A percentile compares a stretch with the other conserved stretches of the same genome.
These are phyloP conservation scores for Penicillium canescens DNA, from an alignment of 495 filamentous ascomycete species.

Conservation along the genomic window DNA sequence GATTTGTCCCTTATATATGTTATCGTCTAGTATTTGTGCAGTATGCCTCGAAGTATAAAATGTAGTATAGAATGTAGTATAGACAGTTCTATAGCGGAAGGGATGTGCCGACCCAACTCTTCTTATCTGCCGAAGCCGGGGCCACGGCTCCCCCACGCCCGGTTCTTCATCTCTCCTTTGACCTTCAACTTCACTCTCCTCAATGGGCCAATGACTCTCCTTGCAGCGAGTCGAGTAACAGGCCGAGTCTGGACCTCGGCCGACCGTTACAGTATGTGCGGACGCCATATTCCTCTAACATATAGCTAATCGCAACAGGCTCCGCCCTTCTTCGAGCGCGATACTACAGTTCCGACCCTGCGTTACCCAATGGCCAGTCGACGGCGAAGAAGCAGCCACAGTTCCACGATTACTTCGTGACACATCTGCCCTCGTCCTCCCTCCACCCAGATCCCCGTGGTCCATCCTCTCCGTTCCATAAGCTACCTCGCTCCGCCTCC, in stretches of 20 bases:
- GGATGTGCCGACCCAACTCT: slow-evolving; percentile 19
- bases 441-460: slow-evolving; percentile 82
- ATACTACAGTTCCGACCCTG: slow-evolving; percentile 19
- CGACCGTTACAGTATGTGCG: slow-evolving; percentile 36
- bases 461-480: slow-evolving; percentile 60
- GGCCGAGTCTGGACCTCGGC: slow-evolving; percentile 42
- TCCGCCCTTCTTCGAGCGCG: slow-evolving; percentile 20
- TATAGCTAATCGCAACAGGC: slow-evolving; percentile 16
- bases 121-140: slow-evolving; percentile 35
- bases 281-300: too few species aligned
- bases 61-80: too few species aligned
- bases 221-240: slow-evolving; percentile 43
- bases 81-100: slow-evolving; percentile 3
- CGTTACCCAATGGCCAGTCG: slow-evolving; percentile 11
- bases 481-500: slow-evolving; percentile 79
- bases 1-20: too few species aligned
- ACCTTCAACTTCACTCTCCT: slow-evolving; percentile 10
- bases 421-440: slow-evolving; percentile 89
- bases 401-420: slow-evolving; percentile 97
- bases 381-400: slow-evolving; percentile 43
- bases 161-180: slow-evolving; percentile 8
- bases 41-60: background rate
- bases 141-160: slow-evolving; percentile 20
- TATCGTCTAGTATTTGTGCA: background rate
- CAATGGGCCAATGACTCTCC: slow-evolving; percentile 45